A percentile compares a stretch with the other conserved stretches of the same genome.
phyloP scores from a whole-genome alignment of 352 stramenopile genomes.

The Halophytophthora polymorphica region DNA sequence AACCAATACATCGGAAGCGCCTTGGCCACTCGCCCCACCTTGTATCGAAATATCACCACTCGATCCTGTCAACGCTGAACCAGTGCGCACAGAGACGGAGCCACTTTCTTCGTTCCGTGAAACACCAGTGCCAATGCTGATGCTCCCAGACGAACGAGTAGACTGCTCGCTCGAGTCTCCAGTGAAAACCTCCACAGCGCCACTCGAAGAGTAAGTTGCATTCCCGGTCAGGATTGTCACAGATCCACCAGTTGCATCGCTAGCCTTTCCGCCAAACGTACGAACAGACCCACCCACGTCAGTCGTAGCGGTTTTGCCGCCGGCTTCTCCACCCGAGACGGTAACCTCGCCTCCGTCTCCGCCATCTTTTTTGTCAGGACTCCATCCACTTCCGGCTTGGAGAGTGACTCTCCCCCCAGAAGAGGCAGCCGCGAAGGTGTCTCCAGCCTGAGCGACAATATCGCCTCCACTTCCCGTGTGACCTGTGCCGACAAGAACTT shows the following conservation, averaged over 20 bases:
- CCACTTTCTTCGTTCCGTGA: conserved; percentile 45
- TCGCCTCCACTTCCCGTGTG: conserved; percentile 55
- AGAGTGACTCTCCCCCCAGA: conserved; percentile 51
- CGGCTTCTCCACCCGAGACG: conserved; percentile 60
- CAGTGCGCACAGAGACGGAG: conserved; percentile 35
- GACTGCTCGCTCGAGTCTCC: conserved; percentile 41
- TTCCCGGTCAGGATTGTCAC: conserved; percentile 52
- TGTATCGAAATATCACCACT: conserved; percentile 57
- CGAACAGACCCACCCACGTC: conserved; percentile 53
- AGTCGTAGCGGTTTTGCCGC: conserved; percentile 32
- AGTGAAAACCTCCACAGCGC: conserved; percentile 49
- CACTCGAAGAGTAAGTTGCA: conserved; percentile 55
- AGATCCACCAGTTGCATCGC: conserved; percentile 49
- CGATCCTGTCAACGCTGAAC: conserved; percentile 36
- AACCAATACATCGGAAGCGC: conserved; percentile 44
- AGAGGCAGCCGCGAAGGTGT: conserved; percentile 33
- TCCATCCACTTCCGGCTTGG: conserved; percentile 37
- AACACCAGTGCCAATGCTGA: conserved; percentile 42
- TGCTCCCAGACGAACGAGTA: conserved; percentile 37
- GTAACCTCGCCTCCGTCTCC: conserved; percentile 65
- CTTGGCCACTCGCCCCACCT: conserved; percentile 41
- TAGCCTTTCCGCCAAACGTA: conserved; percentile 43
- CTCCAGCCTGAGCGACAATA: conserved; percentile 66
- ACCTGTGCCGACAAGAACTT: conserved; percentile 56
- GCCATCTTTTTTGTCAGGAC: conserved; percentile 48